Conservation (phyloP, 1,139 yeast genomes). For the Spencermartinsiella ligniputridi region DNA sequence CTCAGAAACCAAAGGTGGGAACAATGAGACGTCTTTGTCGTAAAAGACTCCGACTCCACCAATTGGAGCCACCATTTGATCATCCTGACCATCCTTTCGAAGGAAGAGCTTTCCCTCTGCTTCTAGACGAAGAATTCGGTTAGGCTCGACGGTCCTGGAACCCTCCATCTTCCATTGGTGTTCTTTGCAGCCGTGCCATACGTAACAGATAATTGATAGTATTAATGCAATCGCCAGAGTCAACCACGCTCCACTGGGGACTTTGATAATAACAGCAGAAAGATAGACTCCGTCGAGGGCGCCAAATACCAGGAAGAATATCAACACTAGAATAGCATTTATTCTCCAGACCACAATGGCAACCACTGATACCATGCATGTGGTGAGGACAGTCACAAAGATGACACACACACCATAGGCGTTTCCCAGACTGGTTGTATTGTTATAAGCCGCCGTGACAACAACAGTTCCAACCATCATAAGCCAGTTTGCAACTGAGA, state of each 20-base stretch:
- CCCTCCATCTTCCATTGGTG: neutral
- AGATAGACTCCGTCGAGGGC: slow-evolving; percentile 46
- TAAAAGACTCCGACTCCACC: slow-evolving; percentile 35
- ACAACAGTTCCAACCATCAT: slow-evolving; percentile 47
- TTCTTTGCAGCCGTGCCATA: slow-evolving; percentile 30
- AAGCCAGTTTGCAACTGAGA: slow-evolving; percentile 47
- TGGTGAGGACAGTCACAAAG: slow-evolving; percentile 50
- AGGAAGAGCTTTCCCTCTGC: neutral
- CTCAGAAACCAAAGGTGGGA: slow-evolving; percentile 41
- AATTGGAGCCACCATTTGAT: neutral
- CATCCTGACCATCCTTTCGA: neutral
- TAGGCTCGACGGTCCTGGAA: neutral
- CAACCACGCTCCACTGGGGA: slow-evolving; percentile 59
- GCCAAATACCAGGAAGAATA: slow-evolving; percentile 40
- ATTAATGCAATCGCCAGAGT: slow-evolving; percentile 43
- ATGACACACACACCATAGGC: slow-evolving; percentile 60
- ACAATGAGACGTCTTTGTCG: slow-evolving; percentile 30
- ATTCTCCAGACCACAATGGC: slow-evolving; percentile 45
- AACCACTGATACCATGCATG: slow-evolving; percentile 43
- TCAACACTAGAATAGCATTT: slow-evolving; percentile 35
- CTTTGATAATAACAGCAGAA: slow-evolving; percentile 46
- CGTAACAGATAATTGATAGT: slow-evolving; percentile 45
- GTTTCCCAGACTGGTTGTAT: slow-evolving; percentile 48
- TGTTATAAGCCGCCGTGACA: slow-evolving; percentile 51
- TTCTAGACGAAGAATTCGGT: neutral